These are phyloP conservation scores for Phytophthora europaea DNA, from an alignment of 352 stramenopile species.

Conservation along the genomic window DNA sequence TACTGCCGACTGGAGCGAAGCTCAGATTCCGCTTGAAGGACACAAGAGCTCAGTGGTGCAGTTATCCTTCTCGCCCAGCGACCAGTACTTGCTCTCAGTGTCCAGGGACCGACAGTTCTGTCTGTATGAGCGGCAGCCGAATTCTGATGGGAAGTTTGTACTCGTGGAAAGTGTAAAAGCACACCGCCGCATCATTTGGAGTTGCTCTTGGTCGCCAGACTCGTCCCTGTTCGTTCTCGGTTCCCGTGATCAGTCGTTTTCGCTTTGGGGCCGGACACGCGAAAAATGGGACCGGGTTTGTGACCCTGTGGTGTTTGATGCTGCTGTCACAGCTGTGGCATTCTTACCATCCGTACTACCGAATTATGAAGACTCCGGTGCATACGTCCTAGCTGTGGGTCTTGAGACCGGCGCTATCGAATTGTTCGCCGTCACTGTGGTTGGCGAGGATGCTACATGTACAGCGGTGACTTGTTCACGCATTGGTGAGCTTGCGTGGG, in stretches of 20 bases:
- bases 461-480: slow-evolving; percentile 12
- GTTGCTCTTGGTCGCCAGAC: slow-evolving; percentile 76
- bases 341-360: slow-evolving; percentile 46
- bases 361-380: background rate
- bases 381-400: slow-evolving; percentile 59
- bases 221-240: slow-evolving; percentile 66
- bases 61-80: slow-evolving; percentile 74
- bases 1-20: slow-evolving; percentile 62
- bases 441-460: background rate
- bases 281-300: slow-evolving; percentile 34
- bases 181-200: slow-evolving; percentile 87
- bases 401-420: slow-evolving; percentile 65
- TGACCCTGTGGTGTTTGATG: slow-evolving; percentile 38
- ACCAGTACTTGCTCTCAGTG: slow-evolving; percentile 70
- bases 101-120: slow-evolving; percentile 83
- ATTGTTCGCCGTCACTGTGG: slow-evolving; percentile 40
- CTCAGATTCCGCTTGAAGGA: slow-evolving; percentile 56
- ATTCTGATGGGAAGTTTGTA: slow-evolving; percentile 40
- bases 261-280: slow-evolving; percentile 50
- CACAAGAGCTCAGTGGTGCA: slow-evolving; percentile 87
- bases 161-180: slow-evolving; percentile 66
- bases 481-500: slow-evolving; percentile 30
- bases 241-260: slow-evolving; percentile 74
- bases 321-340: slow-evolving; percentile 69
- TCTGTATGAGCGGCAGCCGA: slow-evolving; percentile 50